These are phyloP conservation scores for Bolboschoenoplectus hybrid DNA, from an alignment of 202 grass and related monocot species.

Conservation along the genomic window DNA sequence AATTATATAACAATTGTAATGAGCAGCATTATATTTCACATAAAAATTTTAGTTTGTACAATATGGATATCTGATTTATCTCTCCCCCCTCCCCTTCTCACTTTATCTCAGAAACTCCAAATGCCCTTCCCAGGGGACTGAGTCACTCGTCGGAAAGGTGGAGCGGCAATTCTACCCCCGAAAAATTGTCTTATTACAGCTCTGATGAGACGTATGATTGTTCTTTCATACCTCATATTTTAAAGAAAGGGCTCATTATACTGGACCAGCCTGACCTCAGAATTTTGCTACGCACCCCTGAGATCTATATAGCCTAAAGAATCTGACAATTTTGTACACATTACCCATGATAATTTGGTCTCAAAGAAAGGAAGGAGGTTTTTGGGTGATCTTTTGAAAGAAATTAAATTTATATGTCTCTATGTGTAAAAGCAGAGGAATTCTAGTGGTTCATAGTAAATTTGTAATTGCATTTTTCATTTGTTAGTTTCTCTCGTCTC, in stretches of 20 bases:
- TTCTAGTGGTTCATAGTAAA: neutral
- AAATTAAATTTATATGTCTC: neutral
- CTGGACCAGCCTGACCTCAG: conserved; percentile 24
- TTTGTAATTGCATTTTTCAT: neutral
- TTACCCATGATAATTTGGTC: conserved; percentile 54
- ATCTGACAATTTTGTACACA: conserved; percentile 28
- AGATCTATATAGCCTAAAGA: conserved; percentile 48
- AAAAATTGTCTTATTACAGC: conserved; percentile 54
- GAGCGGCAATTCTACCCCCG: conserved; percentile 40
- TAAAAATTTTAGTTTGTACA: conserved; percentile 41
- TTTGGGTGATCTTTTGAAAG: conserved; percentile 5
- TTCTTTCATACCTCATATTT: conserved; percentile 23
- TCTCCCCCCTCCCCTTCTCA: neutral
- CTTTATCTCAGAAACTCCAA: conserved; percentile 46
- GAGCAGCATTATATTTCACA: conserved; percentile 40
- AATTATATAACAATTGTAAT: conserved; percentile 39
- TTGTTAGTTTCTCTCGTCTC: conserved; percentile 25
- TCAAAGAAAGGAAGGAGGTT: conserved; percentile 13
- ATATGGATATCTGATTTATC: conserved; percentile 30
- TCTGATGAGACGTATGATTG: conserved; percentile 46
- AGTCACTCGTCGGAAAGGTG: conserved; percentile 49
- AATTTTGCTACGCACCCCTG: conserved; percentile 33
- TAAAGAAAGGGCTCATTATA: neutral
- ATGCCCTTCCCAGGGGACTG: conserved; percentile 47
- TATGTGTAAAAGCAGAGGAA: neutral